Base-by-base conservation (phyloP, 768 basidiomycete genomes). In the Suillus discolor region DNA sequence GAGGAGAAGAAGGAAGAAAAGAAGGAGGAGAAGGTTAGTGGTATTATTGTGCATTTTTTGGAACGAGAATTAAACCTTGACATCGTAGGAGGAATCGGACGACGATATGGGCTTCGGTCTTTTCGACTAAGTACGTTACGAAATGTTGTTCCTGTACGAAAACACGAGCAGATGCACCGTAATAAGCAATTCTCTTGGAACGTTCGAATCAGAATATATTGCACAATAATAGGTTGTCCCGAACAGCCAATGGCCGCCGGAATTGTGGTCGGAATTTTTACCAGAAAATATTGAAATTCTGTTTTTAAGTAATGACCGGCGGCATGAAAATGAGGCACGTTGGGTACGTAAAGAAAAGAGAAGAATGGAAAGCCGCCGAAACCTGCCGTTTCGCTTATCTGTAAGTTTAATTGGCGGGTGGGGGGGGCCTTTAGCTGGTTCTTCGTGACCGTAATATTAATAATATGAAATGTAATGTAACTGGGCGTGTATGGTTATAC, bases 41-140 rank as follows among this genome's bases (percentile, higher is more conserved):
- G 31, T 34, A 54, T 47, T 6, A 55, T 67, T 44, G 44, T 51
- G 12, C 0, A 4, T 57, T 18, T 60, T 31, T 57, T 65, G 4
- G 61, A 41, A 6, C 16, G 23, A 41, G 62, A 66, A 49, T 69
- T 65, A 2, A 45, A 62, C 49, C 54, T 36, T 51, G 41, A 34
- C 23, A 36, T 44, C 68, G 63, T 76, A 94, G 91, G 92, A 94
- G 82, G 94, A 96, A 78, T 94, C 92, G 63, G 95, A 97, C 85
- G 96, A 97, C 73, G 96, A 97, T 82, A 97, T 97, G 95, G 95
- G 96, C 84, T 98, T 98, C 81, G 96, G 96, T 83, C 87, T 97
- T 69, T 97, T 97, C 85, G 96, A 97, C 85, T 97, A 89, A 84
- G 66, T 69, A 45, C 54, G 49, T 67, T 71, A 67, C 18, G 25